phyloP scores from a whole-genome alignment of 2,329 filamentous ascomycete genomes.

The Neoascochyta sp. region DNA sequence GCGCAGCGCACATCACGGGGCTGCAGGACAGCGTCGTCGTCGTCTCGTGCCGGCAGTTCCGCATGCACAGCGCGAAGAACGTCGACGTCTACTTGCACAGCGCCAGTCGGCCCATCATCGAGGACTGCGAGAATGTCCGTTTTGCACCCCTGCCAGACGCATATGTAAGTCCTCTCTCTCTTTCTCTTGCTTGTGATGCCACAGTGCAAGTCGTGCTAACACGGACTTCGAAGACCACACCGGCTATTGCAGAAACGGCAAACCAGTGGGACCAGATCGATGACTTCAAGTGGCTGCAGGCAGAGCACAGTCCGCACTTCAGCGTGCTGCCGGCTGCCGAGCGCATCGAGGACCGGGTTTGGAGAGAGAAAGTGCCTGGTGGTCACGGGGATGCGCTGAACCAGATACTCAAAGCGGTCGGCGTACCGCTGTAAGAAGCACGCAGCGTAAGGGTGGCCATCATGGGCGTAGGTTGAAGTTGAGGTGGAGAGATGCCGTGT shows the following conservation, averaged over 20 bases:
- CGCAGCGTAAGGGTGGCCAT: no score
- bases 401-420: no score
- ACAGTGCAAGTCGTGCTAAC: no score
- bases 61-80: conserved; percentile 81
- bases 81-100: conserved; percentile 83
- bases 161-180: conserved; percentile 67
- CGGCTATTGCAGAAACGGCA: conserved; percentile 13
- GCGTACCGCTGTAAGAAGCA: no score
- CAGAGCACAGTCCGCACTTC: conserved; percentile 86
- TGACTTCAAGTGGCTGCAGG: conserved; percentile 96
- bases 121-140: conserved; percentile 73
- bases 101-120: conserved; percentile 84
- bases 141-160: conserved; percentile 71
- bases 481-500: no score
- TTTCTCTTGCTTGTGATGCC: no score
- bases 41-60: conserved; percentile 71
- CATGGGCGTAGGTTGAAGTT: no score
- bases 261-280: conserved; percentile 90
- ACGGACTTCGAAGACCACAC: conserved; percentile 20
- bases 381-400: no score
- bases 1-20: conserved; percentile 78
- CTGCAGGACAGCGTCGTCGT: conserved; percentile 73
- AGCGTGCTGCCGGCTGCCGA: conserved; percentile 60
- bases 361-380: no score
- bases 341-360: no score